Evolutionary conservation across 2,329 filamentous ascomycete species (phyloP), one percentile per base, ranked within the genome.

Genomic region (Colletotrichum tanaceti): DNA sequence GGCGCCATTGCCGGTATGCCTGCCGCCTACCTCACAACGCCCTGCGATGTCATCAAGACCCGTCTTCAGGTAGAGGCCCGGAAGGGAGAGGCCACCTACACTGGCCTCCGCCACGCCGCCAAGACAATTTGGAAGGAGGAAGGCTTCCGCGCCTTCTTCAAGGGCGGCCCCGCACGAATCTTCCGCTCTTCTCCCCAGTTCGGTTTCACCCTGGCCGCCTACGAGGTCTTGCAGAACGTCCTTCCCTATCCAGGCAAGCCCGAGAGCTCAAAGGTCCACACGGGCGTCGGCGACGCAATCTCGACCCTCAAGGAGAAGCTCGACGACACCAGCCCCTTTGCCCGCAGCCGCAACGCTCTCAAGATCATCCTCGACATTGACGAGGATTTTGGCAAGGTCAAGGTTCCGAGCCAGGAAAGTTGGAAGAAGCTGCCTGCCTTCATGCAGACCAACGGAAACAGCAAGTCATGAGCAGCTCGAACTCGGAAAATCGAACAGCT

Each of bases 1-100:
- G 96, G 96, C 83, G 96, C 96, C 68, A 98, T 99, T 72, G 93
- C 93, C 39, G 93, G 93, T 81, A 96, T 96, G 92, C 93, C 93
- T 6, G 93, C 93, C 5, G 93, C 93, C 9, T 99, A 99, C 83
- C 86, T 99, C 71, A 99, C 96, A 28, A 99, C 96, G 2, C 96
- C 96, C 0, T 98, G 93, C 84, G 96, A 99, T 77, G 96, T 99
- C 71, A 98, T 99, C 90, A 99, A 99, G 87, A 99, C 96, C 3
- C 92, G 96, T 78, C 87, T 99, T 69, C 96, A 99, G 80, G 96
- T 99, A 68, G 96, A 99, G 81, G 94, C 95, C 24, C 92, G 96
- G 72, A 98, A 98, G 85, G 96, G 96, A 71, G 95, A 99, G 75
- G 91, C 90, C 4, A 86, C 87, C 57, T 99, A 99, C 85, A 96